Conservation (phyloP, 2,329 filamentous ascomycete genomes). For the Botrytis paeoniae region DNA sequence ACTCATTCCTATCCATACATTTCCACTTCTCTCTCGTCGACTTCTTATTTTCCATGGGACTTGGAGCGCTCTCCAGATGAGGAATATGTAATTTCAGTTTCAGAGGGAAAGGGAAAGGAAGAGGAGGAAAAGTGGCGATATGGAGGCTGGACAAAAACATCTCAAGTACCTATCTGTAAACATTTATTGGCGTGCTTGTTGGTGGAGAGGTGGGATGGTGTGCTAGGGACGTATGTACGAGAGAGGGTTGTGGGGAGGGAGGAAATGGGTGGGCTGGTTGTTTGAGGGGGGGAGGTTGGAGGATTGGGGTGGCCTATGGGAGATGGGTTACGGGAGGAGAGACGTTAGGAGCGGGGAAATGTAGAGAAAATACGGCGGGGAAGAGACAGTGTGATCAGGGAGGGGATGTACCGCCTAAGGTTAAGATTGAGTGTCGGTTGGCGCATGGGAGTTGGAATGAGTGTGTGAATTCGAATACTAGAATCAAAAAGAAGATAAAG, state of each 20-base stretch:
- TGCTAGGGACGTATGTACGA: conserved; percentile 57
- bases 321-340: background rate
- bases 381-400: background rate
- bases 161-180: conserved; percentile 66
- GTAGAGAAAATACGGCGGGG: background rate
- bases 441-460: background rate
- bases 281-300: background rate
- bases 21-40: background rate
- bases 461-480: background rate
- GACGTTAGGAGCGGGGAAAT: conserved; percentile 37
- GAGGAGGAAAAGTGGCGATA: conserved; percentile 39
- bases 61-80: background rate
- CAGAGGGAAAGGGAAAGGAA: background rate
- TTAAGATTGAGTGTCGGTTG: background rate
- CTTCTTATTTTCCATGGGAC: background rate
- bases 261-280: conserved; percentile 68
- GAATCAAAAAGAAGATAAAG: background rate
- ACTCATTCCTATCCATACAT: too few species aligned
- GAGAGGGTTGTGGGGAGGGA: conserved; percentile 54
- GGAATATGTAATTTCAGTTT: accelerated
- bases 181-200: conserved; percentile 84
- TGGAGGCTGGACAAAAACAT: conserved; percentile 46
- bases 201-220: conserved; percentile 58
- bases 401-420: background rate
- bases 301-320: conserved; percentile 14